phyloP scores from a whole-genome alignment of 495 filamentous ascomycete species.

The Glutinoglossum americanum region DNA sequence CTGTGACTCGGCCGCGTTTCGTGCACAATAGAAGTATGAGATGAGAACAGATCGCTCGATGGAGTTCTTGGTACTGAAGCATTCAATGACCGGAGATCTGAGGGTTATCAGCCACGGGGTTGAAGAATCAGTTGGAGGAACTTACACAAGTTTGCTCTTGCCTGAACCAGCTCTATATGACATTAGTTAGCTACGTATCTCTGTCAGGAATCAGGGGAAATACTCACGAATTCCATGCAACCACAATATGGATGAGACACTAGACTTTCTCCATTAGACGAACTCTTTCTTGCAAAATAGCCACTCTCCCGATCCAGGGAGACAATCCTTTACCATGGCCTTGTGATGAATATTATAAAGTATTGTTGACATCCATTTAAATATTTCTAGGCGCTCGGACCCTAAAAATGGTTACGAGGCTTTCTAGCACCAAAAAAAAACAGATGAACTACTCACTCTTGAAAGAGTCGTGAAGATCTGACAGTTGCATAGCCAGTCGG shows the following conservation, averaged over 20 bases:
- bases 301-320: conserved; percentile 5
- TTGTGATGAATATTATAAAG: background rate
- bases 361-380: background rate
- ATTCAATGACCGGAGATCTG: background rate
- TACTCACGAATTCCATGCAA: conserved; percentile 7
- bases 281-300: conserved; percentile 6
- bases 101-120: background rate
- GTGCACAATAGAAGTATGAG: background rate
- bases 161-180: conserved; percentile 2
- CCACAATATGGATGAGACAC: conserved; percentile 6
- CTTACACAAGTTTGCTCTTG: conserved; percentile 7
- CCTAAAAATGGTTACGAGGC: background rate
- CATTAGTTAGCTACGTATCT: background rate
- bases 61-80: background rate
- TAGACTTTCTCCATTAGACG: conserved; percentile 4
- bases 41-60: background rate
- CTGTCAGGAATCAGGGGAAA: background rate
- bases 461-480: background rate
- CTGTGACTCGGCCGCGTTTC: background rate
- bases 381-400: background rate
- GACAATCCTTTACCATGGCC: background rate
- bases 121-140: background rate
- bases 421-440: background rate
- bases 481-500: background rate
- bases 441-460: background rate